A percentile compares a stretch with the other conserved stretches of the same genome.
Conservation (phyloP, 352 stramenopile species). For the Globisporangium echinulatum region DNA sequence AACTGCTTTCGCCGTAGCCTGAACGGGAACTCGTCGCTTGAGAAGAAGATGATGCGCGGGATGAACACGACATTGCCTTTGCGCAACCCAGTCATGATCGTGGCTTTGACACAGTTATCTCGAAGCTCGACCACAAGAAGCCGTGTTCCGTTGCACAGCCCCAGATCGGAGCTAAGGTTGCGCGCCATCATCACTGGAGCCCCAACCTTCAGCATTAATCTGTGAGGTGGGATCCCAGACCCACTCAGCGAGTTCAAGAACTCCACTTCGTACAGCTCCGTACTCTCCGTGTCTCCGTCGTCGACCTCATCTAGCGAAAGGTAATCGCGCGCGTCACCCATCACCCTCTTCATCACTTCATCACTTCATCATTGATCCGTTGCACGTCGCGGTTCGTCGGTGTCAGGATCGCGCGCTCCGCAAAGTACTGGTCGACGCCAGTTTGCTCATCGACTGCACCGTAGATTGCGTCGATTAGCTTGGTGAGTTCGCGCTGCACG, state of each 20-base stretch:
- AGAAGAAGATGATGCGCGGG: neutral
- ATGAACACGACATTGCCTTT: neutral
- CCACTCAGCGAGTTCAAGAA: slow-evolving; percentile 59
- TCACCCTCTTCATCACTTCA: slow-evolving; percentile 46
- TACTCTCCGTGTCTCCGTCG: slow-evolving; percentile 79
- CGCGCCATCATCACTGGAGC: slow-evolving; percentile 11
- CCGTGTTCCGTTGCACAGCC: slow-evolving; percentile 10
- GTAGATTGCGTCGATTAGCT: neutral
- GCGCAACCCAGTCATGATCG: neutral
- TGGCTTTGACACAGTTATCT: slow-evolving; percentile 11
- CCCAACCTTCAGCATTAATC: neutral
- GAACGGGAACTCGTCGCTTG: slow-evolving; percentile 4
- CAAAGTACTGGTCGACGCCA: slow-evolving; percentile 76
- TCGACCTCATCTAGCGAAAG: slow-evolving; percentile 26
- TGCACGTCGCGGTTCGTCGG: slow-evolving; percentile 68
- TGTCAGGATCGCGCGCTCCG: slow-evolving; percentile 74
- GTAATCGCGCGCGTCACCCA: slow-evolving; percentile 15
- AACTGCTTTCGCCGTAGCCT: slow-evolving; percentile 11
- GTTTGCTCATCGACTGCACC: slow-evolving; percentile 77
- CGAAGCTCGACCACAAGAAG: slow-evolving; percentile 4
- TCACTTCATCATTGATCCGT: slow-evolving; percentile 80
- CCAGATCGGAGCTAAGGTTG: slow-evolving; percentile 10
- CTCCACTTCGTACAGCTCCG: slow-evolving; percentile 80
- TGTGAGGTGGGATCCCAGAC: neutral
- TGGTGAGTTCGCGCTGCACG: slow-evolving; percentile 52